These are phyloP conservation scores for Scheffersomyces coipomensis DNA, from an alignment of 805 yeast genomes.

Conservation along the genomic window DNA sequence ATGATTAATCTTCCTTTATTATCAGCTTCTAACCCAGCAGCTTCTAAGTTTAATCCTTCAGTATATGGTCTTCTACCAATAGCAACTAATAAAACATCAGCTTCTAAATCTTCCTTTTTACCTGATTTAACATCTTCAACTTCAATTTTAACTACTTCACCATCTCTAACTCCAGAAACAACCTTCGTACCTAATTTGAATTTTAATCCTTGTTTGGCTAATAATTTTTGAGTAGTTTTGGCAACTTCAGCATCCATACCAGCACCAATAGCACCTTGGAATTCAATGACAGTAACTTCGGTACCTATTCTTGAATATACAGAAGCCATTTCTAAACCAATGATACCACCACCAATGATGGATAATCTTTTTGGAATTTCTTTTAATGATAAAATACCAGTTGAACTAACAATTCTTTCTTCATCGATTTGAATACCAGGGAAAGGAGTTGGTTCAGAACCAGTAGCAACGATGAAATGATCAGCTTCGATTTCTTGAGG, in stretches of 20 bases:
- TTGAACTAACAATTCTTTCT: slow-evolving; percentile 93
- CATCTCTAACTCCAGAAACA: slow-evolving; percentile 78
- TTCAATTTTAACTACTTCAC: slow-evolving; percentile 82
- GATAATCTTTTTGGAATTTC: slow-evolving; percentile 91
- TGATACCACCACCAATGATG: slow-evolving; percentile 98
- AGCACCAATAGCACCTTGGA: slow-evolving; percentile 89
- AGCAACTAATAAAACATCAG: slow-evolving; percentile 94
- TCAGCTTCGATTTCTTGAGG: slow-evolving; percentile 70
- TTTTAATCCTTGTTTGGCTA: slow-evolving; percentile 92
- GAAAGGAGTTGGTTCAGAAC: slow-evolving; percentile 98
- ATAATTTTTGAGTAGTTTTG: slow-evolving; percentile 81
- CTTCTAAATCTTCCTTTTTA: slow-evolving; percentile 71
- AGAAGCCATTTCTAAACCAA: slow-evolving; percentile 99
- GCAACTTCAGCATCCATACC: slow-evolving; percentile 98
- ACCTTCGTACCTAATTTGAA: slow-evolving; percentile 94
- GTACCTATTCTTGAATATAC: slow-evolving; percentile 95
- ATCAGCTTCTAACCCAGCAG: slow-evolving; percentile 86
- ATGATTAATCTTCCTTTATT: slow-evolving; percentile 91
- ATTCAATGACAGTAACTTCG: slow-evolving; percentile 93
- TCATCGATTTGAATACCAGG: slow-evolving; percentile 97
- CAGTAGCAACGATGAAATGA: slow-evolving; percentile 93
- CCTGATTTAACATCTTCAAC: slow-evolving; percentile 89
- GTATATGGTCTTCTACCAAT: slow-evolving; percentile 99
- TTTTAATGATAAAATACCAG: slow-evolving; percentile 82
- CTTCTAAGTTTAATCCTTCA: slow-evolving; percentile 84